A percentile compares a stretch with the other conserved stretches of the same genome.
Conservation (phyloP, 306 rosid genomes). For the Cucurbita maxima region DNA sequence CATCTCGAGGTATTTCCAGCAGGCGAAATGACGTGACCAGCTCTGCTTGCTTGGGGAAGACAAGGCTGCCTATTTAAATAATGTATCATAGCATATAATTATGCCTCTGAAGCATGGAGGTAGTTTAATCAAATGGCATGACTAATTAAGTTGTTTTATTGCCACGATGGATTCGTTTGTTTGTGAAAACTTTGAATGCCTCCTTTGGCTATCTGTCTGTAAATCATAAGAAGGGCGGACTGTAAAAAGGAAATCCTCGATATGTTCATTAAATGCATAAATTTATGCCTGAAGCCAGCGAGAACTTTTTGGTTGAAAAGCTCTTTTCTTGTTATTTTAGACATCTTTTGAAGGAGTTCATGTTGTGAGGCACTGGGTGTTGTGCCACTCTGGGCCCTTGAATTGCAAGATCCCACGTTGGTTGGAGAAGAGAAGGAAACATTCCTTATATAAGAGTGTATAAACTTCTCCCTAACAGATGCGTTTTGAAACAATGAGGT, state of each 20-base stretch:
- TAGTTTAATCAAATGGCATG: neutral
- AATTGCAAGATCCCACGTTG: no score
- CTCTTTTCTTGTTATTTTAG: no score
- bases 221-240: neutral
- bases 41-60: neutral
- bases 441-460: no score
- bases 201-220: neutral
- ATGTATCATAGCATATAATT: neutral
- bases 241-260: neutral
- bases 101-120: neutral
- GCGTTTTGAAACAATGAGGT: no score
- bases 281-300: neutral
- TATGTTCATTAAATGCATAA: neutral
- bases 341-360: no score
- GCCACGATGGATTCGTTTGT: neutral
- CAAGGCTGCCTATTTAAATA: neutral
- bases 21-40: neutral
- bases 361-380: no score
- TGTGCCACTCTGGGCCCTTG: no score
- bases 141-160: neutral
- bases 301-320: no score
- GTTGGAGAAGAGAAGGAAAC: no score
- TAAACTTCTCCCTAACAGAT: no score
- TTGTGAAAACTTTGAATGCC: neutral
- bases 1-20: neutral